Evolutionary conservation across 2,329 filamentous ascomycete genomes (phyloP).

Genomic region (Ascochyta rabiei): DNA sequence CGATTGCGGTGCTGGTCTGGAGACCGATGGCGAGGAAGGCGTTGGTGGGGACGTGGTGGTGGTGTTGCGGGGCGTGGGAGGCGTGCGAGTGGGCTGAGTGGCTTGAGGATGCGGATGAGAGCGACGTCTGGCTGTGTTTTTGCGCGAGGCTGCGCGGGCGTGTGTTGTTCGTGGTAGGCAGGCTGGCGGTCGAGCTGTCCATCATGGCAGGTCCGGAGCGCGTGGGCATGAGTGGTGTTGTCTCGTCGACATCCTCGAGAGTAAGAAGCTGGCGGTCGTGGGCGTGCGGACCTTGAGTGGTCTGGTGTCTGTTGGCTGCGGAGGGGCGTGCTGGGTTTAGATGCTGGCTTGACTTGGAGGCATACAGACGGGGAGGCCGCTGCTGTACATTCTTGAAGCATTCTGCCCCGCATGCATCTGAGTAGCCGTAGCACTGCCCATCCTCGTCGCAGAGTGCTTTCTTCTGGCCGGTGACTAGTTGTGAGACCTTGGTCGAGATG

Average conservation of each 20-base stretch:
- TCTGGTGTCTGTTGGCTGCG: conserved; percentile 32
- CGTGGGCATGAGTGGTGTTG: conserved; percentile 27
- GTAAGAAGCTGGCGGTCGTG: conserved; percentile 37
- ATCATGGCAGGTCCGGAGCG: conserved; percentile 33
- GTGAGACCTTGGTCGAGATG: conserved; percentile 53
- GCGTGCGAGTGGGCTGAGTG: conserved; percentile 23
- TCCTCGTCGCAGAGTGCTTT: conserved; percentile 62
- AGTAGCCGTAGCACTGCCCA: conserved; percentile 66
- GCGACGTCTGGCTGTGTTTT: conserved; percentile 13
- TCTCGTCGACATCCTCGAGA: conserved; percentile 38
- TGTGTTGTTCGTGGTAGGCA: conserved; percentile 20
- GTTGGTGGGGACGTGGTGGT: conserved; percentile 94
- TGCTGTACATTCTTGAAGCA: conserved; percentile 61
- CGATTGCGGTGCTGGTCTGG: conserved; percentile 93
- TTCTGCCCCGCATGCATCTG: conserved; percentile 65
- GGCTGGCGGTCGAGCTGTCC: conserved; percentile 27
- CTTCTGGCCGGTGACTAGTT: conserved; percentile 54
- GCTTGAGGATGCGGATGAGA: conserved; percentile 9
- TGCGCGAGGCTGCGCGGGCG: not conserved
- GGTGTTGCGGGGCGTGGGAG: conserved; percentile 63
- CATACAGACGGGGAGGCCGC: conserved; percentile 37
- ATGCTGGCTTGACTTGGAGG: conserved; percentile 26
- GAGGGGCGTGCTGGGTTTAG: conserved; percentile 22
- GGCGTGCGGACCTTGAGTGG: conserved; percentile 22
- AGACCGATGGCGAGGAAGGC: conserved; percentile 94